Base-by-base conservation (phyloP, 805 yeast genomes). In the Brettanomyces sp. region DNA sequence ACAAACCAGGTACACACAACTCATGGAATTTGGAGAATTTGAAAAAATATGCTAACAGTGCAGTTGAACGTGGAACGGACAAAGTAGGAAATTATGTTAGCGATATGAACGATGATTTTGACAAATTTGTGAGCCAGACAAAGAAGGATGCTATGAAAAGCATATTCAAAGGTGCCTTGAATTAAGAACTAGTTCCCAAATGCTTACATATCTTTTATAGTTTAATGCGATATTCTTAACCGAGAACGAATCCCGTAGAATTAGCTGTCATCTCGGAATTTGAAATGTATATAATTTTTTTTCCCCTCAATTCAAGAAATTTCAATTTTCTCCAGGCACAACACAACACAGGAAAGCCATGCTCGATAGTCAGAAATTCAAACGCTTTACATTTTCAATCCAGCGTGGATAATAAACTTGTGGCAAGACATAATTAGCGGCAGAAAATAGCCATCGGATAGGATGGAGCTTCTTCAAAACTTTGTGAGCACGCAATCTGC, bases 381-480 rank as follows among this genome's bases (percentile, higher is more conserved):
- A 28, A 9, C 32, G 11, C 11, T 28, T 9, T 9, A 28, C 32
- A 28, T 7, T 28, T 28, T 18, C 18, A 18, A 18, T 18, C 18
- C 18, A 18, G 18, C 18, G 18, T 18, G 18, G 18, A 18, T 18
- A 18, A 18, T 18, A 18, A 18, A 18, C 18, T 18, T 18, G 18
- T 18, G 18, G 2, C 18, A n/a, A 5, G 6, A 33, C 11, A 32
- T 18, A 13, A 22, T 30, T 12, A 18, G 18, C 28, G 13, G 39
- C n/a, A 8, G 18, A 18, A 18, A 18, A 18, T 18, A 18, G 18
- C 18, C 18, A 18, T 18, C 18, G 18, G 18, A n/a, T 35, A n/a
- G 14, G 14, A 64, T 64, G 68, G 68, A 64, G 40, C 42, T 64
- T 23, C 48, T 66, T 33, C 66, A 65, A 45, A 63, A 61, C 45